These are phyloP conservation scores for Corinectria fuckeliana DNA, from an alignment of 2,329 filamentous ascomycete species.

Conservation along the genomic window DNA sequence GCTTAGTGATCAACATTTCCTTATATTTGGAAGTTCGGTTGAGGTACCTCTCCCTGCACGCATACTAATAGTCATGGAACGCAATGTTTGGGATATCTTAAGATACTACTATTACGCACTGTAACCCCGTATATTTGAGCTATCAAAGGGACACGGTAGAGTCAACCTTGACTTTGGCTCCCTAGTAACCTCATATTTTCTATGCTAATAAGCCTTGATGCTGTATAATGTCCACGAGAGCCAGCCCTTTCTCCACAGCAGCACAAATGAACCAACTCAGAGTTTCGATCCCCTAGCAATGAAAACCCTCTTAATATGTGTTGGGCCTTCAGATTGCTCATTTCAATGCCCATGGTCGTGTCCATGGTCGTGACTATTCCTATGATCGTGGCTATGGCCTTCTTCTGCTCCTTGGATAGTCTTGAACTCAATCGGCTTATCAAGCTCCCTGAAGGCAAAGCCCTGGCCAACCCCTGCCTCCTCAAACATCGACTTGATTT, in stretches of 20 bases:
- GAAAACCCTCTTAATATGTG: slow-evolving; percentile 41
- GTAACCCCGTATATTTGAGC: no score
- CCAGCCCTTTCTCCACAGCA: neutral
- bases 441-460: slow-evolving; percentile 64
- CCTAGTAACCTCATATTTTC: no score
- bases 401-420: slow-evolving; percentile 28
- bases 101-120: no score
- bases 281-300: slow-evolving; percentile 57
- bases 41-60: no score
- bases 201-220: no score
- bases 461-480: slow-evolving; percentile 63
- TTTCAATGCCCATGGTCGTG: slow-evolving; percentile 35
- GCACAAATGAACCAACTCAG: slow-evolving; percentile 14
- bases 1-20: no score
- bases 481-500: slow-evolving; percentile 66
- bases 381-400: slow-evolving; percentile 18
- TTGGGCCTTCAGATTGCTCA: neutral
- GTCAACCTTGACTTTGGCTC: no score
- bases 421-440: slow-evolving; percentile 55
- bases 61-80: no score
- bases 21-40: no score
- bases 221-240: neutral
- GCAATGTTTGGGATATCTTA: no score
- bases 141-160: no score
- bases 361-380: slow-evolving; percentile 31